Base-by-base conservation (phyloP, 2,329 filamentous ascomycete species). In the Neocucurbitaria cava region DNA sequence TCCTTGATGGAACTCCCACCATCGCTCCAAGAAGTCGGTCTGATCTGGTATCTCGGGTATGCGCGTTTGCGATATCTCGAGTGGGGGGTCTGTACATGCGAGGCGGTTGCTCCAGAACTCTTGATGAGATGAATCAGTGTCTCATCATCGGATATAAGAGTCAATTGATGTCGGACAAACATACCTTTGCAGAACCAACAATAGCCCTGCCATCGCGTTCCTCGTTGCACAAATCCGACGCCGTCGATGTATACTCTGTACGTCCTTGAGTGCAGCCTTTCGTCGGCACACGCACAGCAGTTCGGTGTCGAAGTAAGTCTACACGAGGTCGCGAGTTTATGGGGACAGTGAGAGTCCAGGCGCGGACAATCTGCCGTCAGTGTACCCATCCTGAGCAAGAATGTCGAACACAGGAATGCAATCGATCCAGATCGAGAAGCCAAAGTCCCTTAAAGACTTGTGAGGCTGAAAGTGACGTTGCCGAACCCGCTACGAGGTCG, bases 181-280 rank as follows among this genome's bases (percentile, higher is more conserved):
- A 13, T 58, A 75, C 76, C 74, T 67, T 79, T 79, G 57, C 81
- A 83, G 59, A 78, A 81, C 79, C 79, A 82, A 58, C 81, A 83
- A 54, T 83, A 83, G 50, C 77, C 69, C 59, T 82, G 78, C 79
- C 80, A 82, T 35, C 81, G 61, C 5, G 76, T 80, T 2, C 80
- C 81, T 21, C 79, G 70, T 31, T 77, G 73, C 5, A 82, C 80
- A 39, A 79, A 80, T 9, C 81, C 81, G n/a, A 82, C 71, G 18
- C 81, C 81, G 49, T 82, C 81, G 35, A 82, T 76, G 60, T 82
- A 82, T 0, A 78, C 77, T 11, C 70, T 66, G 55, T 82, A 83
- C 0, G 76, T 73, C 1, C 72, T 63, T 3, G 77, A 71, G 51
- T 83, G 80, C 1, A 71, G 58, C 33, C 76, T 68, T 47, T 72